phyloP scores from a whole-genome alignment of 805 yeast species.

The Kazachstania kunashirensis region DNA sequence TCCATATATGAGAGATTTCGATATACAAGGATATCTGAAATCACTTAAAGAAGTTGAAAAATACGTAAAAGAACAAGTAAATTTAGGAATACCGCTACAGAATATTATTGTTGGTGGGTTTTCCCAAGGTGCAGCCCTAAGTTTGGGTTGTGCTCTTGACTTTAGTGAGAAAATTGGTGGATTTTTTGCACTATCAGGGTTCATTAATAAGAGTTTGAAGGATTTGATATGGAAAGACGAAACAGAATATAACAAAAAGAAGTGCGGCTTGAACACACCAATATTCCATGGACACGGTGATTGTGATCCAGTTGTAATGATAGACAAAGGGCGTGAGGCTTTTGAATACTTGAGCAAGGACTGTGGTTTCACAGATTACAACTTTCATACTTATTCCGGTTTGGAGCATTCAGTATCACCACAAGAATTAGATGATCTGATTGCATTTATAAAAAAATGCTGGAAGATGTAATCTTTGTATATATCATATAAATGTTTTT shows the following conservation, averaged over 20 bases:
- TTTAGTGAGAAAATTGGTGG: conserved; percentile 66
- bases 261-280: conserved; percentile 56
- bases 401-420: conserved; percentile 60
- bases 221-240: conserved; percentile 1
- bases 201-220: conserved; percentile 25
- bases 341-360: conserved; percentile 33
- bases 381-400: conserved; percentile 49
- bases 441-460: conserved; percentile 32
- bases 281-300: conserved; percentile 86
- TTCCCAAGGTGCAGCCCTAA: conserved; percentile 84
- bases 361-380: conserved; percentile 37
- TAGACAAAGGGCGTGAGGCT: conserved; percentile 29
- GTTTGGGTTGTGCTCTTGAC: conserved; percentile 50
- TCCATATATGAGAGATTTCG: conserved; percentile 34
- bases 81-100: conserved; percentile 45
- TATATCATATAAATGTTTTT: too few species aligned
- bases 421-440: conserved; percentile 53
- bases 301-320: conserved; percentile 53
- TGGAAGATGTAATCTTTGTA: conserved; percentile 4
- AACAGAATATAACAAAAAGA: conserved; percentile 5
- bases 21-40: conserved; percentile 44
- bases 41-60: conserved; percentile 32
- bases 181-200: conserved; percentile 68
- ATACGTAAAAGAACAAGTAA: conserved; percentile 44
- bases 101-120: conserved; percentile 89